Conservation (phyloP, 495 filamentous ascomycete species). For the Penicillium dipodomyicola region DNA sequence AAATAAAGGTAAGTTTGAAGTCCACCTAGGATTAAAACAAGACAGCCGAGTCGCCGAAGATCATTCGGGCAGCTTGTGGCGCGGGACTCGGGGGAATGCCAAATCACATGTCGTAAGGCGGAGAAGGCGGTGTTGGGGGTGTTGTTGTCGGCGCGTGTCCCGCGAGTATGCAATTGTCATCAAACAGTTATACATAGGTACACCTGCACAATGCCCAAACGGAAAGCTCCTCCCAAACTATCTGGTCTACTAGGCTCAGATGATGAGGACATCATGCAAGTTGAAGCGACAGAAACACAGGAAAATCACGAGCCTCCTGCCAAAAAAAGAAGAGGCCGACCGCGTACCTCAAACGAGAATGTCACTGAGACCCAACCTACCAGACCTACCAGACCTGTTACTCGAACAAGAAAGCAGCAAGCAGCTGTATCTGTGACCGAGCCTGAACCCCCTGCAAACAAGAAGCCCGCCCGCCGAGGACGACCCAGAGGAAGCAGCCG, state of each 20-base stretch:
- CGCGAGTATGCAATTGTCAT: conserved; percentile 7
- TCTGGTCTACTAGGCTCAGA: conserved; percentile 66
- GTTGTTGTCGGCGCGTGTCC: conserved; percentile 22
- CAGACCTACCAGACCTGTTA: conserved; percentile 17
- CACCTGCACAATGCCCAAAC: conserved; percentile 50
- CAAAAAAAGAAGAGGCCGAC: conserved; percentile 44
- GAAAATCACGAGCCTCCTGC: conserved; percentile 36
- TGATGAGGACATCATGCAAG: conserved; percentile 57
- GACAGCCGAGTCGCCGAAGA: conserved; percentile 18
- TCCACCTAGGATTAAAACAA: conserved; percentile 1
- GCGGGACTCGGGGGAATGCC: conserved; percentile 29
- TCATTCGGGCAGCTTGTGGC: conserved; percentile 36
- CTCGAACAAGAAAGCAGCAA: conserved; percentile 20
- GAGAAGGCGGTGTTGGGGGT: conserved; percentile 17
- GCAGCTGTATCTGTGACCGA: conserved; percentile 27
- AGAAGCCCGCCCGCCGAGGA: conserved; percentile 34
- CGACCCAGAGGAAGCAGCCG: conserved; percentile 42
- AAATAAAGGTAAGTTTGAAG: conserved; percentile 3
- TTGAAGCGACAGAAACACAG: conserved; percentile 19
- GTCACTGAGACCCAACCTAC: conserved; percentile 26
- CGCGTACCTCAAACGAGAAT: conserved; percentile 30
- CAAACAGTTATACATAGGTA: neutral
- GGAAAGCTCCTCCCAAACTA: conserved; percentile 51
- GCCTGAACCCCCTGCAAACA: conserved; percentile 37
- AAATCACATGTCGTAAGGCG: conserved; percentile 29